Conservation (phyloP, 805 yeast genomes). For the Candida mattraensis region DNA sequence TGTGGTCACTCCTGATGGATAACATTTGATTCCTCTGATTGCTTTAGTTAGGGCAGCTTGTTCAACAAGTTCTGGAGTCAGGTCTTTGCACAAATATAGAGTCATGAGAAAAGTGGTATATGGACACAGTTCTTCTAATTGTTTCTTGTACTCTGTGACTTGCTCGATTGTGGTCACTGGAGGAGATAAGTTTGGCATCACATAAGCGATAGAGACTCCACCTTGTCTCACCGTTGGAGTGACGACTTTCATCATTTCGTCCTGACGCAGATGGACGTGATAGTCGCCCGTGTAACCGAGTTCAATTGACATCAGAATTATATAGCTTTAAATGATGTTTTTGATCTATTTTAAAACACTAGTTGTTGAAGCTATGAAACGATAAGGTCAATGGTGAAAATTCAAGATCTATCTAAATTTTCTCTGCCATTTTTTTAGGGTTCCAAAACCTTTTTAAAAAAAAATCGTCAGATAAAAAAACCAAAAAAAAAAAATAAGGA, state of each 20-base stretch:
- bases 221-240: conserved; percentile 90
- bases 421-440: too few species aligned
- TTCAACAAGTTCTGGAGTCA: conserved; percentile 83
- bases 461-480: conserved; percentile 1
- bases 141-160: conserved; percentile 66
- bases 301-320: conserved; percentile 37
- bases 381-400: conserved; percentile 2
- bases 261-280: conserved; percentile 96
- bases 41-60: conserved; percentile 70
- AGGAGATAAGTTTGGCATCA: conserved; percentile 96
- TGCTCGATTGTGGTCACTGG: conserved; percentile 79
- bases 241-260: conserved; percentile 86
- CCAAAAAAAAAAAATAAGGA: conserved; percentile 1
- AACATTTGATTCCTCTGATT: conserved; percentile 89
- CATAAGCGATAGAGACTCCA: conserved; percentile 86
- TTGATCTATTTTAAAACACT: too few species aligned
- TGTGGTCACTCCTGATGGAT: conserved; percentile 99
- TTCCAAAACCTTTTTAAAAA: not conserved
- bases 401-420: too few species aligned
- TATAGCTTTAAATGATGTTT: too few species aligned
- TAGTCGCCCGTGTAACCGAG: conserved; percentile 82
- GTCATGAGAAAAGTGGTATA: conserved; percentile 89
- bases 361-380: conserved; percentile 1
- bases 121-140: conserved; percentile 68
- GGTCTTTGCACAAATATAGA: conserved; percentile 70